phyloP scores from a whole-genome alignment of 176 grass and related monocot species.

The Zizania latifolia region DNA sequence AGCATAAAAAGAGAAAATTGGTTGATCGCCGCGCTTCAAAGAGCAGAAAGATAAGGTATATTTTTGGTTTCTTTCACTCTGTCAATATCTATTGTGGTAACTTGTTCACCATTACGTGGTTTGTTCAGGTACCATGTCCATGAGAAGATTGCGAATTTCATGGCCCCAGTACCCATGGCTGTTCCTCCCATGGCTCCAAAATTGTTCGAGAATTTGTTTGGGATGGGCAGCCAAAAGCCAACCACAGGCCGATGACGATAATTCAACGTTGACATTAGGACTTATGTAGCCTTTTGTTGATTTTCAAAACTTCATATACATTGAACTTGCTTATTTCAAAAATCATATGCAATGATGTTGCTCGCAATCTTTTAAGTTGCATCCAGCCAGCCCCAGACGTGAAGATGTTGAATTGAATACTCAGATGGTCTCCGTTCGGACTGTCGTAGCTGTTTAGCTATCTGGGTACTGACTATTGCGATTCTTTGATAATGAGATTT shows the following conservation, averaged over 20 bases:
- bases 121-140: conserved; percentile 70
- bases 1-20: conserved; percentile 74
- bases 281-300: neutral
- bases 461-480: too few relatives aligned
- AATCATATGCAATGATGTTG: too few relatives aligned
- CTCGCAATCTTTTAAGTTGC: too few relatives aligned
- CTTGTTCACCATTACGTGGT: neutral
- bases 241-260: neutral
- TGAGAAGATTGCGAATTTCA: conserved; percentile 91
- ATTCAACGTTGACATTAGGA: neutral
- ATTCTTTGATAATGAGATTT: too few relatives aligned
- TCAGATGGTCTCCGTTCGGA: too few relatives aligned
- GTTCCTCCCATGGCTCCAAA: conserved; percentile 63
- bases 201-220: conserved; percentile 82
- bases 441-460: too few relatives aligned
- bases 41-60: conserved; percentile 82
- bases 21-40: conserved; percentile 88
- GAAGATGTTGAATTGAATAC: too few relatives aligned
- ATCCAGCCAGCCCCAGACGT: too few relatives aligned
- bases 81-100: neutral
- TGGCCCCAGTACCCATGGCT: conserved; percentile 59
- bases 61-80: neutral
- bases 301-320: neutral
- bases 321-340: neutral
- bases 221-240: conserved; percentile 31